Base-by-base conservation (phyloP, 2,329 filamentous ascomycete species). In the Colletotrichum sp. region DNA sequence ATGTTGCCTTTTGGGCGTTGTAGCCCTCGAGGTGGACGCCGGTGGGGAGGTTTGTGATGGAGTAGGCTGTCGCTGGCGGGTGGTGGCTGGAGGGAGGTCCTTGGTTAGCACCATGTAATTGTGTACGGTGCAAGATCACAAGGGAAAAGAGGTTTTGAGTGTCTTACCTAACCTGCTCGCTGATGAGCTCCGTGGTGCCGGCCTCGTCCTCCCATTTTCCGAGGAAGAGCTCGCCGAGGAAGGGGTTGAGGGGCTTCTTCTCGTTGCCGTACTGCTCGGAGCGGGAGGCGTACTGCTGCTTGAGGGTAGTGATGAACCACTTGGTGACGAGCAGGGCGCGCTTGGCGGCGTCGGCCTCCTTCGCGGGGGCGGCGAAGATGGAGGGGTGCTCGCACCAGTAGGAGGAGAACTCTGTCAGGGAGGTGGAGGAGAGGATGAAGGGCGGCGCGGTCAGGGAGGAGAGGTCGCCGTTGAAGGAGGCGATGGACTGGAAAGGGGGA, bases 221-320 rank as follows among this genome's bases (percentile, higher is more conserved):
- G 33, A 98, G 84, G 85, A 98, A 98, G 38, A 98, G 90, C 86
- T 99, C 96, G 70, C 96, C 96, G 43, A 99, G 86, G 85, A 99
- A 98, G 0, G 97, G 97, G 81, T 99, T 98, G 73, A 99, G 86
- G 4, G 96, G 96, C 88, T 98, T 99, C 91, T 98, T 98, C 88
- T 98, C 96, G 80, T 95, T 97, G 64, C 95, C 95, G 76, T 89
- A 92, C 78, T 92, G 87, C 78, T 98, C 96, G 81, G 94, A 97
- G 73, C 90, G 89, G 80, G 88, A 91, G 72, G 90, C 90, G 79
- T 93, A 92, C 82, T 98, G 95, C 84, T 97, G 95, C 86, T 97
- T 98, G 66, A 98, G 88, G 5, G 96, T 98, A 80, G 92, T 96
- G 69, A 98, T 86, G 86, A 98, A 98, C 96, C 96, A 98, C 84